Evolutionary conservation across 306 rosid species (phyloP).

Genomic region (Glycine latifolia): DNA sequence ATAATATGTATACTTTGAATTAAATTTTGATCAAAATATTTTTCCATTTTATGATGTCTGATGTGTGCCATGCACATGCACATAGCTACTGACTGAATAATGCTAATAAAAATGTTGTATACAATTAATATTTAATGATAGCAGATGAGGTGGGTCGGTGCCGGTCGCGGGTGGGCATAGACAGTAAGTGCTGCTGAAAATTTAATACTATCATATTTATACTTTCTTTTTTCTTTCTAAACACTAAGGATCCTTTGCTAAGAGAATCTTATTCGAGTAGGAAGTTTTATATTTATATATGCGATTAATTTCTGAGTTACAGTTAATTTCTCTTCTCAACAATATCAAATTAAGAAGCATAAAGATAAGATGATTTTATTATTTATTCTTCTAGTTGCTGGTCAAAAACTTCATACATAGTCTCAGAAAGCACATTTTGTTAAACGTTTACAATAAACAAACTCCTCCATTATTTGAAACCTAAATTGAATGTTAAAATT

Average conservation of each 20-base stretch:
- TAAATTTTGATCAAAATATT: too few species aligned
- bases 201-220: neutral
- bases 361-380: neutral
- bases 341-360: neutral
- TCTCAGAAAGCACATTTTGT: neutral
- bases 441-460: neutral
- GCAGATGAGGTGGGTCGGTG: neutral
- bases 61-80: neutral
- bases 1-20: too few species aligned
- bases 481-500: neutral
- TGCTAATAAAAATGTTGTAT: too few species aligned
- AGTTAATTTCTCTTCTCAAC: neutral
- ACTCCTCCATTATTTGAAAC: neutral
- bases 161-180: neutral
- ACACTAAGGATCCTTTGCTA: too few species aligned
- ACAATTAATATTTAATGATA: neutral
- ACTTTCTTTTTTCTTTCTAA: too few species aligned
- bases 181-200: neutral
- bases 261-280: too few species aligned
- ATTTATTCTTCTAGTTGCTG: neutral
- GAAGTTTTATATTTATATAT: neutral
- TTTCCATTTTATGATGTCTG: neutral
- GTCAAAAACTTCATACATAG: neutral
- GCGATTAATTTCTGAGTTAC: neutral
- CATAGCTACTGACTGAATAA: too few species aligned